Conservation (phyloP, 2,329 filamentous ascomycete species). For the Huntiella bhutanensis region DNA sequence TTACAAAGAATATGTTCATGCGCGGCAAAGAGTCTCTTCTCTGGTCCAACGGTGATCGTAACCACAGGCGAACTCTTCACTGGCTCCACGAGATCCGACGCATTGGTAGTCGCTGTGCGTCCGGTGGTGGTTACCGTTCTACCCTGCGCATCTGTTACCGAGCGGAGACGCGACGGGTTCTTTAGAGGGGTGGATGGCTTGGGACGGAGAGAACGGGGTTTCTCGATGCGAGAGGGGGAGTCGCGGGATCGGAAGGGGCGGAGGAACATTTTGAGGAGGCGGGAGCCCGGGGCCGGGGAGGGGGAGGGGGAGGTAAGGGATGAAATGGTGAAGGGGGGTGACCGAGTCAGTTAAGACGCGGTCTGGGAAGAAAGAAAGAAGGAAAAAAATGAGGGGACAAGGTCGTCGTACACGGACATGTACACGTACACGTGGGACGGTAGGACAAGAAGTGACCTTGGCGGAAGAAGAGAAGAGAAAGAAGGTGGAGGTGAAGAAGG, state of each 20-base stretch:
- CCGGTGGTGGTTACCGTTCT: neutral
- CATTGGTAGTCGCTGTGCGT: neutral
- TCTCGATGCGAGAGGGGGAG: slow-evolving; percentile 48
- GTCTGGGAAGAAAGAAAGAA: neutral
- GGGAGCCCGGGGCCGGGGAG: neutral
- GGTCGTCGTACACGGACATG: slow-evolving; percentile 2
- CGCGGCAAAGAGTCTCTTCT: slow-evolving; percentile 81
- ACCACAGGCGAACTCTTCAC: slow-evolving; percentile 47
- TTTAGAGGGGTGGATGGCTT: slow-evolving; percentile 18
- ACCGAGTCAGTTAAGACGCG: neutral
- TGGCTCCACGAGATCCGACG: neutral
- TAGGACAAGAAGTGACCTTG: neutral
- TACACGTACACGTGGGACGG: no score
- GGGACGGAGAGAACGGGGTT: slow-evolving; percentile 61
- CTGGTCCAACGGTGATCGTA: slow-evolving; percentile 65
- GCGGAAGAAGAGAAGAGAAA: neutral
- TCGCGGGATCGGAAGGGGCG: slow-evolving; percentile 64
- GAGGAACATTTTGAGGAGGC: slow-evolving; percentile 54
- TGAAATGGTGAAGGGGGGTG: neutral
- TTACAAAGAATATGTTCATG: slow-evolving; percentile 81
- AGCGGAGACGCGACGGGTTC: slow-evolving; percentile 55
- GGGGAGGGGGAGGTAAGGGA: neutral
- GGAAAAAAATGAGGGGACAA: slow-evolving; percentile 19
- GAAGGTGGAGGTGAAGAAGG: neutral
- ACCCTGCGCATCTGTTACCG: slow-evolving; percentile 15